These are phyloP conservation scores for Parafenestella ontariensis DNA, from an alignment of 2,329 filamentous ascomycete species.

Conservation along the genomic window DNA sequence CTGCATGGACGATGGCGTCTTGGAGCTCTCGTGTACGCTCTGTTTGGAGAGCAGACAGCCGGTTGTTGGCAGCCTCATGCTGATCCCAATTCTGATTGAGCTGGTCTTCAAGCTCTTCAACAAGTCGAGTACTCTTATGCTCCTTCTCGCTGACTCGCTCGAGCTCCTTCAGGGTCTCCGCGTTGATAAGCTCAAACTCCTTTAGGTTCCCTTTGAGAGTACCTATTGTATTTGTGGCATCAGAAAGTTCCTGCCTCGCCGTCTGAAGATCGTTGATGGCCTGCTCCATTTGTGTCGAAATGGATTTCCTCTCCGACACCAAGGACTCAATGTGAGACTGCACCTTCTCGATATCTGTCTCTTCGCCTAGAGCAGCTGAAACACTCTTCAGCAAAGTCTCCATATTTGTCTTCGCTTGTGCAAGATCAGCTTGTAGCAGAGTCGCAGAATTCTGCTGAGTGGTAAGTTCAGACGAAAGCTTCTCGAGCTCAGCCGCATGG, in stretches of 20 bases:
- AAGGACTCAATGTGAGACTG: constrained; percentile 53
- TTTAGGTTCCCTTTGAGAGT: constrained; percentile 53
- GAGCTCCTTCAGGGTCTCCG: constrained; percentile 64
- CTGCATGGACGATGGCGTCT: constrained; percentile 49
- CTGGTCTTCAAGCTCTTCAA: constrained; percentile 97
- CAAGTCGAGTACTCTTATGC: constrained; percentile 88
- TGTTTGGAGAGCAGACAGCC: constrained; percentile 72
- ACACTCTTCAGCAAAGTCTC: constrained; percentile 68
- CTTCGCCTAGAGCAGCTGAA: constrained; percentile 69
- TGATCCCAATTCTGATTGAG: constrained; percentile 95
- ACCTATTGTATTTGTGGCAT: constrained; percentile 46
- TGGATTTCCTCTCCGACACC: constrained; percentile 54
- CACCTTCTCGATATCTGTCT: constrained; percentile 55
- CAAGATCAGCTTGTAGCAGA: constrained; percentile 64
- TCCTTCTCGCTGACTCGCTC: constrained; percentile 69
- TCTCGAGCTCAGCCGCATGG: constrained; percentile 63
- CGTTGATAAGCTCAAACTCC: constrained; percentile 58
- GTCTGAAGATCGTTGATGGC: constrained; percentile 52
- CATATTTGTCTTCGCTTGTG: constrained; percentile 65
- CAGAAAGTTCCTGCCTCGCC: constrained; percentile 53
- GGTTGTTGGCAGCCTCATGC: constrained; percentile 82
- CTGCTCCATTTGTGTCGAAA: constrained; percentile 52
- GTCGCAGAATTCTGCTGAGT: constrained; percentile 41
- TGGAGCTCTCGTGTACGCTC: constrained; percentile 54
- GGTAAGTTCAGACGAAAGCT: constrained; percentile 43